Base-by-base conservation (phyloP, 345 rosid genomes). In the Aethionema arabicum region DNA sequence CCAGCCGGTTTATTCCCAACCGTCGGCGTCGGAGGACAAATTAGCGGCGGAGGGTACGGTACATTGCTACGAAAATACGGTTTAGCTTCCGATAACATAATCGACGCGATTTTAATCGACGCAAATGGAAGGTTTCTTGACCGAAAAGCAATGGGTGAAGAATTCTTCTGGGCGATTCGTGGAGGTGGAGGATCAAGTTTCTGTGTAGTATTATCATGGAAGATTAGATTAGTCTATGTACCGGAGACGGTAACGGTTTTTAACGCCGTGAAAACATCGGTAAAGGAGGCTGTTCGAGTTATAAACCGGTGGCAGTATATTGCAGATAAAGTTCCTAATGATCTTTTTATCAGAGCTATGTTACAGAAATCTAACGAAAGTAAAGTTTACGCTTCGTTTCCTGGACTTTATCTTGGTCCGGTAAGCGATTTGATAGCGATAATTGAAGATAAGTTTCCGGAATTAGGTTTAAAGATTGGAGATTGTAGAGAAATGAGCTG, bases 151-250 rank as follows among this genome's bases (percentile, higher is more conserved):
- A 83, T 78, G 83, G 85, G 74, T 71, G 77, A 73, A 5, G 77
- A 80, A 52, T 67, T 83, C 2, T 83, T 83, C 4, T 80, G 85
- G 85, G 88, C 85, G 0, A 80, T 83, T 32, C 72, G 83, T 33
- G 88, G 88, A 3, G 88, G 85, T 0, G 85, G 85, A 2, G 83
- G 76, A 4, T 82, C 77, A 0, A 80, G 85, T 32, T 83, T 83
- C 8, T 82, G 80, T 8, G 44, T 83, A 10, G 62, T 81, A 8
- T 43, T 77, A 9, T 56, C 80, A 2, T 83, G 82, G 83, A 79
- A 80, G 69, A 66, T 83, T 7, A 73, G 70, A 51, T 77, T 57
- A 32, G 77, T 83, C 9, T 40, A 63, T 13, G 83, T 83, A 32
- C 88, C 85, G 0, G 39, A 66, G 2, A 46, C 29, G 7, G 82